Evolutionary conservation across 1,139 yeast genomes (phyloP).

Genomic region (Saccharomyces hybrid): DNA sequence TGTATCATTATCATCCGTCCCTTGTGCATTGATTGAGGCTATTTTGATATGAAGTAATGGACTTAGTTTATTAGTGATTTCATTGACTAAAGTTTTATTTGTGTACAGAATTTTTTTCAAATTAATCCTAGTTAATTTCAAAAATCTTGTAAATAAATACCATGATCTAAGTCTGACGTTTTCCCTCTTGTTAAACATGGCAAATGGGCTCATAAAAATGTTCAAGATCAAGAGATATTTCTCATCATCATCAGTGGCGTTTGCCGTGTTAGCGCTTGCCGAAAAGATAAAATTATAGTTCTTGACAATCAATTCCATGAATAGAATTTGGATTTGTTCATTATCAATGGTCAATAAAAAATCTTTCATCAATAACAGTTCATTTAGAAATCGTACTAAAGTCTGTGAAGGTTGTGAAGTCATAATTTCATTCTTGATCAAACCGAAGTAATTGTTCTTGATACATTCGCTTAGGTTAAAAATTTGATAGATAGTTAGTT

Average conservation of each 20-base stretch:
- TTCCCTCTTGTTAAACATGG: slow-evolving; percentile 65
- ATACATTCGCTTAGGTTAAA: slow-evolving; percentile 73
- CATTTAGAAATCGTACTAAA: slow-evolving; percentile 49
- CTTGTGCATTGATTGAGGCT: slow-evolving; percentile 46
- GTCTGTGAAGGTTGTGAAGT: slow-evolving; percentile 55
- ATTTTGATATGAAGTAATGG: slow-evolving; percentile 56
- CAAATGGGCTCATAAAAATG: slow-evolving; percentile 71
- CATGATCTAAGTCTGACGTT: slow-evolving; percentile 81
- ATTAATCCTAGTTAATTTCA: slow-evolving; percentile 67
- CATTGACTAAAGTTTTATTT: slow-evolving; percentile 10
- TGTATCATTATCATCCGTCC: slow-evolving; percentile 51
- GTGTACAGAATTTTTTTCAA: slow-evolving; percentile 31
- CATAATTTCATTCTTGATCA: slow-evolving; percentile 56
- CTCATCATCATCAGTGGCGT: slow-evolving; percentile 39
- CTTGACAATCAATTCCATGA: slow-evolving; percentile 78
- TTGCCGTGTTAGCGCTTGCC: background rate
- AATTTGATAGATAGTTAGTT: slow-evolving; percentile 78
- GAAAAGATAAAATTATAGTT: slow-evolving; percentile 54
- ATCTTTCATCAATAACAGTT: slow-evolving; percentile 37
- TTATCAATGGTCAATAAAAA: slow-evolving; percentile 46
- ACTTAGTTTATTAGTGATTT: slow-evolving; percentile 42
- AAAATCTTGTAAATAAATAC: slow-evolving; percentile 80
- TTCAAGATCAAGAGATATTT: slow-evolving; percentile 61
- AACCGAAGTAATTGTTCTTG: slow-evolving; percentile 61
- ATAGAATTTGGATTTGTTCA: slow-evolving; percentile 69